Evolutionary conservation across 345 rosid species (phyloP).

Genomic region (Cardiospermum halicacabum): DNA sequence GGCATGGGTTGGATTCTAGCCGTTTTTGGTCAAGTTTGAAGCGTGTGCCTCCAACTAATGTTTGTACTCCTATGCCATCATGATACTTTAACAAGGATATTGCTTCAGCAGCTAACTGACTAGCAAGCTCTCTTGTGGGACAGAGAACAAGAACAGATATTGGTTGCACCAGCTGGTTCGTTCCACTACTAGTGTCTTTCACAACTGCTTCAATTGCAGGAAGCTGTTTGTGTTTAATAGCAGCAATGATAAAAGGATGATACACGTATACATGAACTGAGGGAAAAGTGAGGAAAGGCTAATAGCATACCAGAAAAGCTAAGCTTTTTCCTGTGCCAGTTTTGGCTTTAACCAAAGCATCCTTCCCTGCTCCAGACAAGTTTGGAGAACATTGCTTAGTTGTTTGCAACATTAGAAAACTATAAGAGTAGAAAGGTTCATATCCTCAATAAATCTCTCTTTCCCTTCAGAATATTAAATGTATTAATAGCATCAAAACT

Average conservation of each 20-base stretch:
- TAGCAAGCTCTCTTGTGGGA: slow-evolving; percentile 92
- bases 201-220: slow-evolving; percentile 99
- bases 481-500: background rate
- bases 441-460: background rate
- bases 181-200: slow-evolving; percentile 45
- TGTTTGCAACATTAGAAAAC: too few relatives aligned
- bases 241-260: slow-evolving; percentile 26
- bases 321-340: slow-evolving; percentile 87
- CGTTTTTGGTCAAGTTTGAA: slow-evolving; percentile 89
- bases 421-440: too few relatives aligned
- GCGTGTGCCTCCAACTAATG: slow-evolving; percentile 88
- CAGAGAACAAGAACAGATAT: slow-evolving; percentile 71
- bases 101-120: slow-evolving; percentile 96
- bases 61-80: slow-evolving; percentile 74
- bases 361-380: slow-evolving; percentile 61
- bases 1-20: slow-evolving; percentile 76
- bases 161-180: slow-evolving; percentile 41
- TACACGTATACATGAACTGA: slow-evolving; percentile 12
- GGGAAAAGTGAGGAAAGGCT: slow-evolving; percentile 8
- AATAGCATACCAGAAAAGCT: slow-evolving; percentile 74
- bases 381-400: slow-evolving; percentile 14
- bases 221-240: slow-evolving; percentile 76
- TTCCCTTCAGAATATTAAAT: background rate
- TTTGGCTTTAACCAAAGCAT: slow-evolving; percentile 88
- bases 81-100: slow-evolving; percentile 79